Evolutionary conservation across 2,329 filamentous ascomycete genomes (phyloP).

Genomic region (Pseudopithomyces maydicus): DNA sequence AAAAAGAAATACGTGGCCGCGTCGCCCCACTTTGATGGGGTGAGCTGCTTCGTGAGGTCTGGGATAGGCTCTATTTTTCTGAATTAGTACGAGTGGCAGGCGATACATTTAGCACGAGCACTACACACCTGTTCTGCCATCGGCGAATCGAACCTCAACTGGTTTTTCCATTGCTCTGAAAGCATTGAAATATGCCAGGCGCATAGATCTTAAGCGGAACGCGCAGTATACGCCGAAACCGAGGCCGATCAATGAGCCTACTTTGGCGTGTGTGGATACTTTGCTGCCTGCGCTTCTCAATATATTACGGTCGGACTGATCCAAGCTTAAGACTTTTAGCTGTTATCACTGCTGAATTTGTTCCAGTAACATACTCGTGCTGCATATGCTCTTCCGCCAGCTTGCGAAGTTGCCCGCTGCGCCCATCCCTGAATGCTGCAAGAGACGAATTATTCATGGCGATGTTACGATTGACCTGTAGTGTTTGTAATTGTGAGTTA

Average conservation of each 20-base stretch:
- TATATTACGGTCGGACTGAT: conserved; percentile 62
- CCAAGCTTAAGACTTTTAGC: conserved; percentile 43
- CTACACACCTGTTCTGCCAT: conserved; percentile 60
- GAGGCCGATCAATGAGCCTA: conserved; percentile 66
- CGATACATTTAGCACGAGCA: background rate
- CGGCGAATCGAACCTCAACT: conserved; percentile 64
- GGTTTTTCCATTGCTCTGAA: conserved; percentile 67
- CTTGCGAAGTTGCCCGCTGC: conserved; percentile 33
- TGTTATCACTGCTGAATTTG: background rate
- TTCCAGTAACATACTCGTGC: conserved; percentile 34
- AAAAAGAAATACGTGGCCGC: conserved; percentile 68
- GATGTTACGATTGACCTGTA: background rate
- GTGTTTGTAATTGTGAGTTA: too few relatives aligned
- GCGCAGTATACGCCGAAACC: conserved; percentile 61
- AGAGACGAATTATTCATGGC: conserved; percentile 34
- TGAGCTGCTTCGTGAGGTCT: conserved; percentile 62
- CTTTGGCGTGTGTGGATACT: conserved; percentile 59
- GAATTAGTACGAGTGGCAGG: background rate
- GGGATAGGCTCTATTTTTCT: conserved; percentile 61
- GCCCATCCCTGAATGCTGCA: conserved; percentile 35
- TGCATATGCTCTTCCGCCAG: conserved; percentile 40
- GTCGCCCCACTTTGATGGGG: conserved; percentile 64
- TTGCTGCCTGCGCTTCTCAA: conserved; percentile 61
- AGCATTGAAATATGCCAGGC: conserved; percentile 64
- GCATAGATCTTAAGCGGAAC: conserved; percentile 60